Percentiles rank a stretch among this genome's conserved stretches.
Conservation (phyloP, 2,329 filamentous ascomycete species). For the Talaromyces sp. region DNA sequence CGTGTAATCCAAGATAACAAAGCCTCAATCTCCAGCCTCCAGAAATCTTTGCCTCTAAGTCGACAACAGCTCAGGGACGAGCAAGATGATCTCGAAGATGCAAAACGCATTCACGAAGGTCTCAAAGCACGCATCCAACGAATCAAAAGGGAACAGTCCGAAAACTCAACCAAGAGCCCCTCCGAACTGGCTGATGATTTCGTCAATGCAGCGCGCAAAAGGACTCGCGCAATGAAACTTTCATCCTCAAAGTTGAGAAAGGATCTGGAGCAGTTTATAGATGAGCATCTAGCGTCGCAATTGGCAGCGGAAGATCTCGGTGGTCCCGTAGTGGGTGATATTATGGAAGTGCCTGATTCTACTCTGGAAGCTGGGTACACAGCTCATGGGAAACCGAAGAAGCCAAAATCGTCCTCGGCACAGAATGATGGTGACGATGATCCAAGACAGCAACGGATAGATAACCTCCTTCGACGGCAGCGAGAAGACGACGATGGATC, state of each 20-base stretch:
- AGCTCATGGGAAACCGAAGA: conserved; percentile 47
- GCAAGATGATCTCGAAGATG: conserved; percentile 47
- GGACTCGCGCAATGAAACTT: conserved; percentile 58
- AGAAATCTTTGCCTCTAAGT: conserved; percentile 38
- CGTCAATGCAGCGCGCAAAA: conserved; percentile 57
- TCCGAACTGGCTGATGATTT: conserved; percentile 62
- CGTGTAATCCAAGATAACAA: conserved; percentile 63
- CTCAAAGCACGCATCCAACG: conserved; percentile 57
- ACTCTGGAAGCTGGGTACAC: conserved; percentile 54
- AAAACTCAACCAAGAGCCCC: conserved; percentile 56
- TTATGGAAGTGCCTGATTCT: conserved; percentile 61
- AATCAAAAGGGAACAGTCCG: conserved; percentile 56
- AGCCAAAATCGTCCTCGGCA: conserved; percentile 24
- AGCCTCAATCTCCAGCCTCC: conserved; percentile 50
- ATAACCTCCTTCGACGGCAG: conserved; percentile 45
- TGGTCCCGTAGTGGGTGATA: conserved; percentile 74
- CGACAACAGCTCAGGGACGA: conserved; percentile 44
- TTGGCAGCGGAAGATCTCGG: conserved; percentile 80
- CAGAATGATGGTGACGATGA: conserved; percentile 32
- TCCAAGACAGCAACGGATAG: conserved; percentile 48
- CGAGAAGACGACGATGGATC: conserved; percentile 27
- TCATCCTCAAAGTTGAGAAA: conserved; percentile 61
- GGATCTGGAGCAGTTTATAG: conserved; percentile 67
- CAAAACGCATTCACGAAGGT: conserved; percentile 44
- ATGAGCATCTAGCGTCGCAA: conserved; percentile 67